phyloP scores from a whole-genome alignment of 164 flowering plant genomes.

The Chimonanthus salicifolius region DNA sequence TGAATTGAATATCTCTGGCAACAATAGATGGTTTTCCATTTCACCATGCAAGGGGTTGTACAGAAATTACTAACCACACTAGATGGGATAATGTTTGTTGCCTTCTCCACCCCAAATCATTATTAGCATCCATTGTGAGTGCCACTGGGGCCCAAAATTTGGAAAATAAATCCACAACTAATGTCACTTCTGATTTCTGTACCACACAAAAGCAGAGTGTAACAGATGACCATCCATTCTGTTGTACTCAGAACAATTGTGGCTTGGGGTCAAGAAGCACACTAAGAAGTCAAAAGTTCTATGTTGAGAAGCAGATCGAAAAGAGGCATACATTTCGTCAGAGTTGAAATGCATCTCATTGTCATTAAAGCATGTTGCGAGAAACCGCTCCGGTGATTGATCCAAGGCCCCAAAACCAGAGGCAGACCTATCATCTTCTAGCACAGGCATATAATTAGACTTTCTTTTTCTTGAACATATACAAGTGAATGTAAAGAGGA shows the following conservation, averaged over 20 bases:
- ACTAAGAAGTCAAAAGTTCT: not conserved
- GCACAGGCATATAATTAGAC: constrained; percentile 11
- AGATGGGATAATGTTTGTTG: not conserved
- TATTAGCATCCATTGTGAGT: not conserved
- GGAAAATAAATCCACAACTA: not conserved
- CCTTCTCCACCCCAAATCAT: not conserved
- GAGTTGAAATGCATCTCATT: constrained; percentile 43
- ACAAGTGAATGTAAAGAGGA: not conserved
- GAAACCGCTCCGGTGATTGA: constrained; percentile 64
- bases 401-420: constrained; percentile 43
- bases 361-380: constrained; percentile 66
- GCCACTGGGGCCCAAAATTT: not conserved
- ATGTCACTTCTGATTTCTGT: not conserved
- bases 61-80: not conserved
- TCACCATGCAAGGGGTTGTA: not conserved
- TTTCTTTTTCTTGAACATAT: not conserved
- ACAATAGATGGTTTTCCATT: not conserved
- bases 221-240: not conserved
- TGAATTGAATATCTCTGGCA: not conserved
- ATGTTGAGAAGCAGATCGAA: not conserved
- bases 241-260: not conserved
- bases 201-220: not conserved
- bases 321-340: constrained; percentile 53
- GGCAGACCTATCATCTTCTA: constrained; percentile 42
- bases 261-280: not conserved